These are phyloP conservation scores for Hemileccinum impolitum DNA, from an alignment of 768 basidiomycete genomes.

Conservation along the genomic window DNA sequence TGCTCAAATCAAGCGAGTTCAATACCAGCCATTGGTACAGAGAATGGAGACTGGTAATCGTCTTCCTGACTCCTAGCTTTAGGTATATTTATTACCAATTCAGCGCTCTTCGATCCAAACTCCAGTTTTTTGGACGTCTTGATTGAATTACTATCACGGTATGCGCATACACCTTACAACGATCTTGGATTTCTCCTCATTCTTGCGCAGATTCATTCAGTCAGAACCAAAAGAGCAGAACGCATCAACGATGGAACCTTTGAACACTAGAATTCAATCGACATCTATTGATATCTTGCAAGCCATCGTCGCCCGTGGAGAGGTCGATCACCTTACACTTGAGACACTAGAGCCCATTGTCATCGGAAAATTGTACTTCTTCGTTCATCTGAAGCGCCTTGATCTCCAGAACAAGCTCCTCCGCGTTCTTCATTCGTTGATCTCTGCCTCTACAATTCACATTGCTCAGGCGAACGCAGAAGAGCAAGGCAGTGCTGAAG, in stretches of 20 bases:
- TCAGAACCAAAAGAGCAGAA: conserved; percentile 64
- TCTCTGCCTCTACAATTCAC: conserved; percentile 56
- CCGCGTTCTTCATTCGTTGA: conserved; percentile 83
- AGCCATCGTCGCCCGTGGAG: conserved; percentile 75
- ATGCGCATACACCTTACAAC: conserved; percentile 40
- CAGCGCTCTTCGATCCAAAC: conserved; percentile 44
- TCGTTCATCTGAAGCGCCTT: conserved; percentile 63
- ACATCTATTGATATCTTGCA: conserved; percentile 80
- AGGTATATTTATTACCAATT: conserved; percentile 7
- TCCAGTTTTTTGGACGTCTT: conserved; percentile 75
- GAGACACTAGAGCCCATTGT: conserved; percentile 68
- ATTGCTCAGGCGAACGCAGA: conserved; percentile 28
- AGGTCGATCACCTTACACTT: conserved; percentile 58
- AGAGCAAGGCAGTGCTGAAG: conserved; percentile 34
- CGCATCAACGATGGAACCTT: conserved; percentile 50
- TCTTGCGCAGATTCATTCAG: conserved; percentile 57
- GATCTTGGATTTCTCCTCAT: conserved; percentile 1
- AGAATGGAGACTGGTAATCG: conserved; percentile 58
- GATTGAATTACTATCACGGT: conserved; percentile 73
- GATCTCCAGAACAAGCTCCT: conserved; percentile 93
- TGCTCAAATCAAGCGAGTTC: conserved; percentile 60
- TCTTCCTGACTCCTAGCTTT: not conserved
- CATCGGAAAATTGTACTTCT: conserved; percentile 71
- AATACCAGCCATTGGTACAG: conserved; percentile 57
- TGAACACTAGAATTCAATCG: conserved; percentile 68